A percentile compares a stretch with the other conserved stretches of the same genome.
Conservation (phyloP, 495 filamentous ascomycete genomes). For the Penicillium soppii region DNA sequence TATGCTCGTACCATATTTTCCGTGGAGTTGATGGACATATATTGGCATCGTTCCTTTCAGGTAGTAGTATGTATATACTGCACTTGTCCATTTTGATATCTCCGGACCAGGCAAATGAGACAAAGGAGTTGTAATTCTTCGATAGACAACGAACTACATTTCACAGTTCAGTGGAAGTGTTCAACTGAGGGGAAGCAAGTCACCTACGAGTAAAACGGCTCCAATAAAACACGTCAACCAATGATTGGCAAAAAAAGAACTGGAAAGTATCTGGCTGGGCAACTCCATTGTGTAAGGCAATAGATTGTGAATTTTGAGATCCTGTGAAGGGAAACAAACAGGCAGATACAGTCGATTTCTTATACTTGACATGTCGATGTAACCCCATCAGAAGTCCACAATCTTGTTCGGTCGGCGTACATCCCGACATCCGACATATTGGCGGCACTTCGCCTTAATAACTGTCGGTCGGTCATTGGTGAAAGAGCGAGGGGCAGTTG, state of each 20-base stretch:
- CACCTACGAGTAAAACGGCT: not conserved
- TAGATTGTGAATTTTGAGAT: no score
- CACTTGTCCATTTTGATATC: slow-evolving; percentile 35
- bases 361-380: not conserved
- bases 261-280: not conserved
- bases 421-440: not conserved
- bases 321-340: no score
- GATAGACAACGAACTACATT: slow-evolving; percentile 8
- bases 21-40: slow-evolving; percentile 44
- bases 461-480: slow-evolving; percentile 6
- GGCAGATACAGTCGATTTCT: no score
- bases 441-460: not conserved
- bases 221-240: not conserved
- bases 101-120: slow-evolving; percentile 22
- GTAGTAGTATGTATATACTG: slow-evolving; percentile 30
- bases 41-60: slow-evolving; percentile 27
- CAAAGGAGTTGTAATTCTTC: slow-evolving; percentile 15
- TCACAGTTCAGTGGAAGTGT: not conserved
- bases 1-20: slow-evolving; percentile 37
- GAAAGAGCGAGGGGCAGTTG: slow-evolving; percentile 6
- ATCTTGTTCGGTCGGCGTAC: not conserved
- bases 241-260: not conserved
- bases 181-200: not conserved
- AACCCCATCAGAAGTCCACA: not conserved
- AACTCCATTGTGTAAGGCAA: no score